phyloP scores from a whole-genome alignment of 2,329 filamentous ascomycete genomes.

The Periconia macrospinosa region DNA sequence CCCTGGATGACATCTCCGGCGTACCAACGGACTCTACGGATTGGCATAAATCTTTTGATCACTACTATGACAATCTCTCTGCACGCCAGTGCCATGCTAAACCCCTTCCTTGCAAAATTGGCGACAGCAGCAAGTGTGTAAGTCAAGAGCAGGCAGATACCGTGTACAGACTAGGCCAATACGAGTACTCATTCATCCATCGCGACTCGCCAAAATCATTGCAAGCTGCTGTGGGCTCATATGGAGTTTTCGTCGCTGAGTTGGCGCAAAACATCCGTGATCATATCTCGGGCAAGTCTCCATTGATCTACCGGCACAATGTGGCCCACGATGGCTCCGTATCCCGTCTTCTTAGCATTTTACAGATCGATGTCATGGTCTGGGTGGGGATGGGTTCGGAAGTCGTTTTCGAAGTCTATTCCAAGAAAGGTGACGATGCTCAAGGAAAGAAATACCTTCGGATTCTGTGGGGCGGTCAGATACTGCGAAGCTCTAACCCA shows the following conservation, averaged over 20 bases:
- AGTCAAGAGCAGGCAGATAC: slow-evolving; percentile 64
- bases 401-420: slow-evolving; percentile 73
- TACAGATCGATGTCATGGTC: slow-evolving; percentile 76
- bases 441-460: slow-evolving; percentile 55
- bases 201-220: slow-evolving; percentile 67
- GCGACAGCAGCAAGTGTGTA: slow-evolving; percentile 60
- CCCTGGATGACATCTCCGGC: slow-evolving; percentile 70
- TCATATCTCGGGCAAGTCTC: slow-evolving; percentile 17
- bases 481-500: slow-evolving; percentile 69
- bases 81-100: slow-evolving; percentile 76
- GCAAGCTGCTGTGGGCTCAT: slow-evolving; percentile 61
- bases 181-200: slow-evolving; percentile 80
- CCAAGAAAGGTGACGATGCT: slow-evolving; percentile 14
- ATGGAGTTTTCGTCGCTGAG: slow-evolving; percentile 76
- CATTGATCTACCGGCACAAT: slow-evolving; percentile 69
- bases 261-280: slow-evolving; percentile 66
- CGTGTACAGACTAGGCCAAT: slow-evolving; percentile 76
- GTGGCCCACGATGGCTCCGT: slow-evolving; percentile 79
- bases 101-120: slow-evolving; percentile 67
- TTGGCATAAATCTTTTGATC: slow-evolving; percentile 75
- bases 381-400: slow-evolving; percentile 85
- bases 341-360: slow-evolving; percentile 65
- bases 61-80: slow-evolving; percentile 84
- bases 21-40: slow-evolving; percentile 58
- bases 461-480: slow-evolving; percentile 70